Evolutionary conservation across 2,329 filamentous ascomycete genomes (phyloP).

Genomic region (Alternaria sp.): DNA sequence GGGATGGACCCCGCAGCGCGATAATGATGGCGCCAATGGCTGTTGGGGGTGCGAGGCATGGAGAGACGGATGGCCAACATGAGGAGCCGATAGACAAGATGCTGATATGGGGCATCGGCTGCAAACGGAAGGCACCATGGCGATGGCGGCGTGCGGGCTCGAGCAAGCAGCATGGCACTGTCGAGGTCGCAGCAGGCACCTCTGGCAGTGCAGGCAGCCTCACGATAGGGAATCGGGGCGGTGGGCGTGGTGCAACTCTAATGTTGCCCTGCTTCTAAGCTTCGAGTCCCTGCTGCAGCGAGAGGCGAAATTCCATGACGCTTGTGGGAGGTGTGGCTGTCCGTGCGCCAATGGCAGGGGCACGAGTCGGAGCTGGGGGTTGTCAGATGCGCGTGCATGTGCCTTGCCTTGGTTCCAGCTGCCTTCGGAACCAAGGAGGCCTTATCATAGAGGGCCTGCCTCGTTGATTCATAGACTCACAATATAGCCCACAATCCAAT

Average conservation of each 20-base stretch:
- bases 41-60: slow-evolving; percentile 38
- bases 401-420: slow-evolving; percentile 30
- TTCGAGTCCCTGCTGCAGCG: slow-evolving; percentile 17
- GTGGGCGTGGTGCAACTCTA: neutral
- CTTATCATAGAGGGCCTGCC: slow-evolving; percentile 25
- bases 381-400: slow-evolving; percentile 30
- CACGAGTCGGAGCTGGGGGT: slow-evolving; percentile 24
- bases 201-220: neutral
- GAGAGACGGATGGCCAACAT: slow-evolving; percentile 32
- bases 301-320: slow-evolving; percentile 22
- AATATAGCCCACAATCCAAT: slow-evolving; percentile 16
- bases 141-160: neutral
- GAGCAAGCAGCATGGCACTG: neutral
- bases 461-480: slow-evolving; percentile 5
- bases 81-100: slow-evolving; percentile 14
- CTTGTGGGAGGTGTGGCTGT: slow-evolving; percentile 16
- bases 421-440: slow-evolving; percentile 21
- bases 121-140: slow-evolving; percentile 33
- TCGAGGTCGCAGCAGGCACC: neutral
- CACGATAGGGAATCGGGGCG: neutral
- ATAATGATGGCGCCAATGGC: slow-evolving; percentile 49
- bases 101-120: slow-evolving; percentile 37
- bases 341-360: slow-evolving; percentile 26
- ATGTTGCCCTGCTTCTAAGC: slow-evolving; percentile 23
- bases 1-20: slow-evolving; percentile 35